phyloP scores from a whole-genome alignment of 129 eudicot genomes.

The Flaveria linearis region DNA sequence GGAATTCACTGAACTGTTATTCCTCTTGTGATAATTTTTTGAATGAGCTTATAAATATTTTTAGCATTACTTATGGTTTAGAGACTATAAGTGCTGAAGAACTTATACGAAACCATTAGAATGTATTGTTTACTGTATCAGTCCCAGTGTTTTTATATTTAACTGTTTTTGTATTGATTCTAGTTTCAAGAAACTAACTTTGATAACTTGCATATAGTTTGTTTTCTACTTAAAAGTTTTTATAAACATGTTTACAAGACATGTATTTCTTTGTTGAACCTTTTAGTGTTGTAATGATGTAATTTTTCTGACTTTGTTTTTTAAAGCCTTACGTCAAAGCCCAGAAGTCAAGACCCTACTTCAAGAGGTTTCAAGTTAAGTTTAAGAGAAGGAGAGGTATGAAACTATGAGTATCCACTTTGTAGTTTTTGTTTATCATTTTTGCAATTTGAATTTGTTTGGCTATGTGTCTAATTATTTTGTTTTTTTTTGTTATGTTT shows the following conservation, averaged over 20 bases:
- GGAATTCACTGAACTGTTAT: no score
- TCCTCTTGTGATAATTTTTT: no score
- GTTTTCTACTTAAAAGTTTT: not conserved
- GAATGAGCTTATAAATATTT: no score
- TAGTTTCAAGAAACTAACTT: not conserved
- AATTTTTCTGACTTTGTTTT: not conserved
- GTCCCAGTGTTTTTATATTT: not conserved
- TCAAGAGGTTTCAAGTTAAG: conserved; percentile 87
- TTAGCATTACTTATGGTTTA: no score
- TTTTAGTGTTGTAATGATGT: no score
- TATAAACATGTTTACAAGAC: not conserved
- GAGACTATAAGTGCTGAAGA: no score
- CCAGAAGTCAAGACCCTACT: conserved; percentile 55
- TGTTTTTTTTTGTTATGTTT: not conserved
- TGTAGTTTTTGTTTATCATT: not conserved
- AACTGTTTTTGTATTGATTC: not conserved
- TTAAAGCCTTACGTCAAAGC: conserved; percentile 51
- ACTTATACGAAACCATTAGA: no score
- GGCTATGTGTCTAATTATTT: not conserved
- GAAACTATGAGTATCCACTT: not conserved
- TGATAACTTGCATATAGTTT: not conserved
- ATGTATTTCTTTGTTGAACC: not conserved
- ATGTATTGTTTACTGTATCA: not conserved
- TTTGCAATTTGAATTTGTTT: not conserved
- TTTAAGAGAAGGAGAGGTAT: conserved; percentile 92